Evolutionary conservation across 2,329 filamentous ascomycete genomes (phyloP).

Genomic region (Arthrobotrys sinensis): DNA sequence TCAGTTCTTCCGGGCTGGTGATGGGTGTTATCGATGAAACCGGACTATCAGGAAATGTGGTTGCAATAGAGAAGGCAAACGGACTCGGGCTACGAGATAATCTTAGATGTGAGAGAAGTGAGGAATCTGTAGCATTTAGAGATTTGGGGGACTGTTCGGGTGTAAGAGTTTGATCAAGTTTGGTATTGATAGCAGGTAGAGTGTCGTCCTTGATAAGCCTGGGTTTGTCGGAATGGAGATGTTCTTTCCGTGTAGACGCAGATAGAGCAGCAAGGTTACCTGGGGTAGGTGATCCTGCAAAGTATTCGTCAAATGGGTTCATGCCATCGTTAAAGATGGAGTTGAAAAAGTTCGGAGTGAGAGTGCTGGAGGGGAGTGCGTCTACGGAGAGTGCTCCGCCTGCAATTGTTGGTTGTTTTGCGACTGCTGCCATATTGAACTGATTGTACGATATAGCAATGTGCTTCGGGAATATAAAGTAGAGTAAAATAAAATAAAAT

Average conservation of each 20-base stretch:
- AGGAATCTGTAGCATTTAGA: conserved; percentile 29
- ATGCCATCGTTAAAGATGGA: conserved; percentile 61
- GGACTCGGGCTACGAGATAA: conserved; percentile 54
- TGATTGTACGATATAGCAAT: neutral
- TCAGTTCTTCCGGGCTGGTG: conserved; percentile 55
- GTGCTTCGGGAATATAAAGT: conserved; percentile 12
- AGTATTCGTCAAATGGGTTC: conserved; percentile 60
- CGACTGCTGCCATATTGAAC: conserved; percentile 54
- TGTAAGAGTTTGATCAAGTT: conserved; percentile 57
- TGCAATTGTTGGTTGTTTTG: conserved; percentile 47
- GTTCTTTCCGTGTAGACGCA: conserved; percentile 42
- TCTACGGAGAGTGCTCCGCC: conserved; percentile 35
- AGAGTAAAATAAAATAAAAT: conserved; percentile 3
- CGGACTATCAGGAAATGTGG: conserved; percentile 54
- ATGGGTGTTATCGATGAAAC: conserved; percentile 53
- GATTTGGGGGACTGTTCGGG: conserved; percentile 58
- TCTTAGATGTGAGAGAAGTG: conserved; percentile 39
- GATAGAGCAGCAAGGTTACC: conserved; percentile 25
- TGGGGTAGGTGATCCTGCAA: conserved; percentile 31
- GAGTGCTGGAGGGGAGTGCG: conserved; percentile 50
- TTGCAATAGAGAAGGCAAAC: conserved; percentile 48
- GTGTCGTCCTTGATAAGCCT: conserved; percentile 54
- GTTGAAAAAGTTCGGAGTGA: conserved; percentile 60
- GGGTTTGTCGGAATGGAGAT: conserved; percentile 31
- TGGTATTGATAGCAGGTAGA: conserved; percentile 53